phyloP scores from a whole-genome alignment of 2,329 filamentous ascomycete genomes.

The Davidsoniella eucalypti region DNA sequence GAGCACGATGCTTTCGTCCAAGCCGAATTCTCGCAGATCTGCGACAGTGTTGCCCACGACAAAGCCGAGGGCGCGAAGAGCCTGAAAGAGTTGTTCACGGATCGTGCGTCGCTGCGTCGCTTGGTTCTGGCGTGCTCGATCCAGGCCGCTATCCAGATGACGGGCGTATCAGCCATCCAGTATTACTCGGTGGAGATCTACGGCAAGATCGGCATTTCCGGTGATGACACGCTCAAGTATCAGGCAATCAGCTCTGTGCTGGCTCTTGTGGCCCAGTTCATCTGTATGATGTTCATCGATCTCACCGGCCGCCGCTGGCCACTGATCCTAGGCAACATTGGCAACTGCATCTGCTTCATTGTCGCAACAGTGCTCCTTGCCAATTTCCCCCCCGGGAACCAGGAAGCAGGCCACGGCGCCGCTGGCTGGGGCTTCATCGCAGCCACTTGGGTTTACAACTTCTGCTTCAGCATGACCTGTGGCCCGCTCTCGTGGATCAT shows the following conservation, averaged over 20 bases:
- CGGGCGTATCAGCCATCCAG: conserved; percentile 57
- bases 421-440: conserved; percentile 58
- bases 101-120: conserved; percentile 48
- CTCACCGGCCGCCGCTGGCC: conserved; percentile 54
- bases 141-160: conserved; percentile 62
- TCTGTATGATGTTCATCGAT: conserved; percentile 55
- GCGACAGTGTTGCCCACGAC: conserved; percentile 46
- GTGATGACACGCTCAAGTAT: conserved; percentile 51
- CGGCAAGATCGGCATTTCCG: conserved; percentile 48
- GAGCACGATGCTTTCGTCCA: conserved; percentile 50
- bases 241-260: conserved; percentile 61
- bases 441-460: conserved; percentile 66
- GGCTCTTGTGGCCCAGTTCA: conserved; percentile 49
- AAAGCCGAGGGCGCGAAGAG: conserved; percentile 54
- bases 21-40: conserved; percentile 57
- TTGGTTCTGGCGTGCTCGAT: conserved; percentile 53
- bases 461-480: conserved; percentile 55
- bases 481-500: conserved; percentile 48
- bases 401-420: conserved; percentile 17
- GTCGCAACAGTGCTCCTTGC: conserved; percentile 39
- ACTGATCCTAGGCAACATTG: conserved; percentile 54
- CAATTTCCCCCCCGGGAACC: conserved; percentile 35
- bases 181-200: conserved; percentile 58
- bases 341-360: conserved; percentile 57
- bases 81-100: conserved; percentile 50